A percentile compares a stretch with the other conserved stretches of the same genome.
These are phyloP conservation scores for Misopates orontium DNA, from an alignment of 257 asterid species.

Conservation along the genomic window DNA sequence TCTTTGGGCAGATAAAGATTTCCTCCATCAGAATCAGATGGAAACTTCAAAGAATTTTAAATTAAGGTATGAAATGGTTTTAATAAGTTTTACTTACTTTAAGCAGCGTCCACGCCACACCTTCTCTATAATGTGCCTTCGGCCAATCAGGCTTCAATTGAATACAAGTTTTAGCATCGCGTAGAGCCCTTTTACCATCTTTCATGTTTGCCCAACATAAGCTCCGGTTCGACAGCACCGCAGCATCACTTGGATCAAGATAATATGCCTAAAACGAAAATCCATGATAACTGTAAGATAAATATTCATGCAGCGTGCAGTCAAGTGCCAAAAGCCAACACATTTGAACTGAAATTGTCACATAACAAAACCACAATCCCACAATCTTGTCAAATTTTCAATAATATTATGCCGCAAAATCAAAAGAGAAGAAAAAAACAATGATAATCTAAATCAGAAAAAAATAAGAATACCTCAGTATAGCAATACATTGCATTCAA, in stretches of 20 bases:
- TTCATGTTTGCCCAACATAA: constrained; percentile 30
- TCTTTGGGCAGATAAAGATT: background rate
- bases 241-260: constrained; percentile 20
- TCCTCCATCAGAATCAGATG: background rate
- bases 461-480: constrained; percentile 7
- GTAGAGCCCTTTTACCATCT: constrained; percentile 21
- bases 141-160: constrained; percentile 28
- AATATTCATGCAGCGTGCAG: background rate
- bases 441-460: background rate
- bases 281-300: background rate
- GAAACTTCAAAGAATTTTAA: background rate
- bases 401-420: background rate
- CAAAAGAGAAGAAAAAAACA: background rate
- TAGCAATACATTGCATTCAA: constrained; percentile 14
- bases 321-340: background rate
- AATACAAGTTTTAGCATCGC: constrained; percentile 30
- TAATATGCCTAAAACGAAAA: constrained; percentile 8
- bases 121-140: constrained; percentile 34
- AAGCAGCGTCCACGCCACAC: constrained; percentile 30
- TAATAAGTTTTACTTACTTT: background rate
- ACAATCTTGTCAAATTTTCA: background rate
- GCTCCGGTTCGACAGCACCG: constrained; percentile 29
- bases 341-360: background rate
- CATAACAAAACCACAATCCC: background rate
- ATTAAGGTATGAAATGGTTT: too few relatives aligned